Base-by-base conservation (phyloP, 163 green algal species). In the Trebouxiophyceae sp. region DNA sequence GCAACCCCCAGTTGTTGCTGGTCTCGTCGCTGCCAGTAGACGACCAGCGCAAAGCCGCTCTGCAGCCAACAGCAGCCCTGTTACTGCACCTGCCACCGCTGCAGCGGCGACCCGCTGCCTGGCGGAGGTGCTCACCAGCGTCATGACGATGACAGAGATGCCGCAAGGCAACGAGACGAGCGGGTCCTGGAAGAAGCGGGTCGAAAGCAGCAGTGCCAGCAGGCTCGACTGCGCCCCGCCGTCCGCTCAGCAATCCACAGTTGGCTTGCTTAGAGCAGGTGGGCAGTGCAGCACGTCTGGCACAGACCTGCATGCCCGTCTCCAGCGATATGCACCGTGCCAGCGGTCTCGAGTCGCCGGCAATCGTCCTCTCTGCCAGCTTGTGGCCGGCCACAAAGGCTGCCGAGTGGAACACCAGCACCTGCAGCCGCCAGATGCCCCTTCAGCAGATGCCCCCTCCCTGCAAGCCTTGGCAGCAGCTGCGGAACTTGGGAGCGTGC, bases 221-320 rank as follows among this genome's bases (percentile, higher is more conserved):
- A 75, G 60, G 57, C 62, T 68, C 23, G 69, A 71, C 69, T 75
- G 69, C 68, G 66, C 12, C 20, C 27, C 12, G 39, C 39, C 12
- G n/a, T n/a, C n/a, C 12, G 39, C 12, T 50, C 39, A 50, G 39
- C 12, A n/a, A 50, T 50, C 39, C 19, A 16, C 39, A 50, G 39
- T n/a, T 50, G 19, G 39, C 39, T 50, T 50, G 12, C 12, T n/a
- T 50, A 16, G 39, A n/a, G 39, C 39, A 50, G 39, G n/a, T n/a
- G n/a, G n/a, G n/a, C n/a, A n/a, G n/a, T n/a, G n/a, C n/a, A n/a
- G n/a, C n/a, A n/a, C n/a, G n/a, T n/a, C n/a, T n/a, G n/a, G n/a
- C n/a, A n/a, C n/a, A n/a, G 12, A 67, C 67, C 67, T 73, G 67
- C 67, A 75, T 75, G 27, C 69, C 69, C n/a, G 46, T 68, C 27